Base-by-base conservation (phyloP, 1,139 yeast genomes). In the Arxiozyma bovina region DNA sequence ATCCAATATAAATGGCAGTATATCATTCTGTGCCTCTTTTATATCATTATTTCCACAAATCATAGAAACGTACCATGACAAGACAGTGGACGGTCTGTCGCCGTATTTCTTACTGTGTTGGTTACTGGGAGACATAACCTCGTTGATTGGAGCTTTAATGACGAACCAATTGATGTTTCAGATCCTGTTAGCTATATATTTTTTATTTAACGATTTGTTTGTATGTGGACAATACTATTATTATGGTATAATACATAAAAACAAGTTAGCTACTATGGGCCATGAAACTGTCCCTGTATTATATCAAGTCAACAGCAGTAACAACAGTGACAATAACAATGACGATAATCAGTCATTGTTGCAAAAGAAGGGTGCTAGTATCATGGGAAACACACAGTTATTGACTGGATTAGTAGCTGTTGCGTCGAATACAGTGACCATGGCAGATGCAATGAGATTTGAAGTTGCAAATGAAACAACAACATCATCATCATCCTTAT, bases 21-120 rank as follows among this genome's bases (percentile, higher is more conserved):
- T 79, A 12, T 80, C 87, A 0, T 74, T 83, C 53, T 70, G 76
- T 12, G 74, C 87, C 53, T 90, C 97, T 87, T 75, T 90, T 48
- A 83, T 90, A 62, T 96, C 97, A 0, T 94, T 88, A 67, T 71
- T 88, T 27, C 98, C 98, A 0, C 99, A 91, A 67, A 83, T 89
- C 21, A 71, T 82, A 56, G 81, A 84, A 63, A 91, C 91, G 64
- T 87, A 86, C 69, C 74, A 74, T 41, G 81, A 78, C 66, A 84
- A 87, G 64, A 85, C 95, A 0, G 96, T 94, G 1, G 95, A 85
- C 44, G 98, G 97, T 1, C 76, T 93, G 38, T 86, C 96, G 8
- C 80, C 86, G n/a, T 77, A 78, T 11, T 89, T 91, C 63, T 75
- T 93, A 6, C 59, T 79, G 21, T 80, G 86, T 54, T 90, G 97